phyloP scores from a whole-genome alignment of 2,329 filamentous ascomycete species.

The Curvularia sp. region DNA sequence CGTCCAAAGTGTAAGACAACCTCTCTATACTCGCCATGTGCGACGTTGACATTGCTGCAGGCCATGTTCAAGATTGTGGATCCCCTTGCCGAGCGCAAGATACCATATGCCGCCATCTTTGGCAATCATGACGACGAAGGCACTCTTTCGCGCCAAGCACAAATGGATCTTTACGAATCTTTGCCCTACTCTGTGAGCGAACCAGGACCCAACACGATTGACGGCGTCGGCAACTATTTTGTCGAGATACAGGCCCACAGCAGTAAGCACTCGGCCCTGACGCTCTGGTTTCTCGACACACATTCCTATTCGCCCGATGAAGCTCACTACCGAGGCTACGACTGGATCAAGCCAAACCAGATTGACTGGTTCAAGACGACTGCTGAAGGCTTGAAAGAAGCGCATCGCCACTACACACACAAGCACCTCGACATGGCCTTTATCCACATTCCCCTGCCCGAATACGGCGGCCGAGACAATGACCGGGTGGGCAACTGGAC shows the following conservation, averaged over 20 bases:
- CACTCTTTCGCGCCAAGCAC: constrained; percentile 74
- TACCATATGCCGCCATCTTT: constrained; percentile 93
- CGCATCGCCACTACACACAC: constrained; percentile 84
- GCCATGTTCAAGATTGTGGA: constrained; percentile 93
- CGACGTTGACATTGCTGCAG: constrained; percentile 51
- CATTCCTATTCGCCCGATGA: constrained; percentile 93
- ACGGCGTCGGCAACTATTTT: constrained; percentile 93
- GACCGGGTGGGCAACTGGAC: constrained; percentile 73
- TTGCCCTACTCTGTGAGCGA: constrained; percentile 89
- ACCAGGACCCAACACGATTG: constrained; percentile 81
- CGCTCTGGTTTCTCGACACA: constrained; percentile 93
- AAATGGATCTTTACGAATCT: constrained; percentile 86
- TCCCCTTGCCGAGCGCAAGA: constrained; percentile 82
- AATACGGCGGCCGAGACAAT: constrained; percentile 73
- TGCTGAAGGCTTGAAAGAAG: constrained; percentile 69
- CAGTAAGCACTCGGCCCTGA: constrained; percentile 86
- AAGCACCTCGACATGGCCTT: constrained; percentile 96
- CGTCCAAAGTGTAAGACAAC: constrained; percentile 73
- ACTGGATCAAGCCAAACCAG: constrained; percentile 94
- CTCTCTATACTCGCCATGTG: neutral
- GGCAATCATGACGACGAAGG: constrained; percentile 98
- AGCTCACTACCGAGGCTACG: constrained; percentile 86
- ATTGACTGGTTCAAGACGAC: constrained; percentile 93
- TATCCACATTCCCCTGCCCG: constrained; percentile 94
- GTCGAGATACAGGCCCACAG: constrained; percentile 86